Evolutionary conservation across 108 stramenopile species (phyloP).

Genomic region (Cyclostephanos invisitatus): DNA sequence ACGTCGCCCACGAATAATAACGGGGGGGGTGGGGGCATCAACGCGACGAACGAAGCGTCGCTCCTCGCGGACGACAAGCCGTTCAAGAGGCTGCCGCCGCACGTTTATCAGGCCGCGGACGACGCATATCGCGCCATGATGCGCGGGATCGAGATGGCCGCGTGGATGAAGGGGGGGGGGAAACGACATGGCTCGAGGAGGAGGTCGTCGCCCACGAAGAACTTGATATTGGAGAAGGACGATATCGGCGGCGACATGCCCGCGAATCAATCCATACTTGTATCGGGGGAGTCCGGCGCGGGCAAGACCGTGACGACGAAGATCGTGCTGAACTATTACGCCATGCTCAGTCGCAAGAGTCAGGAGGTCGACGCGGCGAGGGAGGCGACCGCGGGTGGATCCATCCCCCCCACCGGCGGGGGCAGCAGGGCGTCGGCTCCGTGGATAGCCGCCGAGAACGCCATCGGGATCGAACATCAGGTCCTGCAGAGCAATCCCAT

Average conservation of each 20-base stretch:
- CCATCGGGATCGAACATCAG: slow-evolving; percentile 62
- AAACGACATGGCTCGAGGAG: slow-evolving; percentile 1
- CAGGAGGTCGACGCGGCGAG: slow-evolving; percentile 32
- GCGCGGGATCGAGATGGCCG: slow-evolving; percentile 48
- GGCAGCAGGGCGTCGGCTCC: background rate
- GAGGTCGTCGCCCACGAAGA: slow-evolving; percentile 16
- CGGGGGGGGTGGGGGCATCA: slow-evolving; percentile 1
- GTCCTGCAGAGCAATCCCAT: slow-evolving; percentile 90
- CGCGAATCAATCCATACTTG: slow-evolving; percentile 69
- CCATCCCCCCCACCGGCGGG: background rate
- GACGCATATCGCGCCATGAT: slow-evolving; percentile 89
- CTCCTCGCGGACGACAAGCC: background rate
- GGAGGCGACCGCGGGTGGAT: slow-evolving; percentile 11
- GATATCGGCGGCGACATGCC: slow-evolving; percentile 22
- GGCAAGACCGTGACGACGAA: slow-evolving; percentile 91
- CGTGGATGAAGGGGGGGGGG: slow-evolving; percentile 26
- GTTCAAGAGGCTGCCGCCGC: slow-evolving; percentile 52
- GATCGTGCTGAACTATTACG: slow-evolving; percentile 85
- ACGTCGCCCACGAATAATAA: background rate
- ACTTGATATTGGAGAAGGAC: slow-evolving; percentile 18
- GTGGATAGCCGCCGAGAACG: background rate
- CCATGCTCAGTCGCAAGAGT: slow-evolving; percentile 64
- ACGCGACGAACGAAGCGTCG: background rate
- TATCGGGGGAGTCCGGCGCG: slow-evolving; percentile 84
- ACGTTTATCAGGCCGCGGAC: slow-evolving; percentile 89